Evolutionary conservation across 495 filamentous ascomycete genomes (phyloP).

Genomic region (Cudoniella acicularis): DNA sequence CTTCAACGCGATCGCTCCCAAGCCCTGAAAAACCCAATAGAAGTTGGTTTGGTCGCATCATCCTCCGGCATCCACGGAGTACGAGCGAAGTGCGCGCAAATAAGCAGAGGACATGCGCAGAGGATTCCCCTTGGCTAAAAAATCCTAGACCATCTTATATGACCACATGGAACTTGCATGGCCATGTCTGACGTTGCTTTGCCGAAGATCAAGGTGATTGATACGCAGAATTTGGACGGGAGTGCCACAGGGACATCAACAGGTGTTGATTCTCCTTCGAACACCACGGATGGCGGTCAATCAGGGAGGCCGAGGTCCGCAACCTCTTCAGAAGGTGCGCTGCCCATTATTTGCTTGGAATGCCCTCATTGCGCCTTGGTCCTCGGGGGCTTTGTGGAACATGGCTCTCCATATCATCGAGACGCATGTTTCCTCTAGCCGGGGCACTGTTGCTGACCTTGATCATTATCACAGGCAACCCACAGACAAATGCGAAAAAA

Average conservation of each 20-base stretch:
- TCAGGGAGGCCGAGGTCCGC: conserved; percentile 20
- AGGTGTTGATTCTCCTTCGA: conserved; percentile 19
- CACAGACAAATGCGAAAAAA: conserved; percentile 27
- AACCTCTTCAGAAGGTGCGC: conserved; percentile 26
- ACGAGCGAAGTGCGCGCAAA: background rate
- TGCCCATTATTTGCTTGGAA: background rate
- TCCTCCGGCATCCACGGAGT: background rate
- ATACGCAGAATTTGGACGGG: conserved; percentile 31
- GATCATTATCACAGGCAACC: conserved; percentile 18
- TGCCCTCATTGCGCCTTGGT: background rate
- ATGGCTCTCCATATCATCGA: too few relatives aligned
- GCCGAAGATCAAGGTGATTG: conserved; percentile 39
- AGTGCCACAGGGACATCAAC: conserved; percentile 19
- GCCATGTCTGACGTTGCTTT: conserved; percentile 35
- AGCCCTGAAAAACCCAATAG: background rate
- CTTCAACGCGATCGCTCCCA: background rate
- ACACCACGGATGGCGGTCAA: conserved; percentile 23
- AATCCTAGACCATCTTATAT: background rate
- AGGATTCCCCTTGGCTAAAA: background rate
- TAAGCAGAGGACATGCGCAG: background rate
- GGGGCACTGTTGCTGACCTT: conserved; percentile 11
- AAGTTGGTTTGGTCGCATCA: background rate
- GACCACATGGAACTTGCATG: conserved; percentile 23
- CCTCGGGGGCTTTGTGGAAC: too few relatives aligned
- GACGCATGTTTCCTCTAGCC: background rate